Percentiles rank a stretch among this genome's conserved stretches.
Evolutionary conservation across 1,139 yeast genomes (phyloP).

Genomic region (Blastobotrys raffinosifermentans): DNA sequence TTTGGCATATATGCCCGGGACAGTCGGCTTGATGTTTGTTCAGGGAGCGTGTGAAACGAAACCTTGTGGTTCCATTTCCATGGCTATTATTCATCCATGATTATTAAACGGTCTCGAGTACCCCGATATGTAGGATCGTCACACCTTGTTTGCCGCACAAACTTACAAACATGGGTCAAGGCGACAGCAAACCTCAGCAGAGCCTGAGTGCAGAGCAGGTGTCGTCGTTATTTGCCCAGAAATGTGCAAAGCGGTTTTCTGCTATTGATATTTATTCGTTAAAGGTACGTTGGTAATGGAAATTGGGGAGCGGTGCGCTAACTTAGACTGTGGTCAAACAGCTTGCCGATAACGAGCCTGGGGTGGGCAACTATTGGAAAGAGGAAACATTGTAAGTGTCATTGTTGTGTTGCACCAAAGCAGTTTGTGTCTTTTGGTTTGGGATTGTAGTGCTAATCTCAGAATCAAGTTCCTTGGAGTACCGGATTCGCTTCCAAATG

Average conservation of each 20-base stretch:
- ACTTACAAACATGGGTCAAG: slow-evolving; percentile 8
- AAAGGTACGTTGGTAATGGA: slow-evolving; percentile 21
- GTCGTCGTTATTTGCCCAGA: slow-evolving; percentile 31
- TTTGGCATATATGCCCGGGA: no score
- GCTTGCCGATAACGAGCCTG: slow-evolving; percentile 23
- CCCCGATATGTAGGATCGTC: no score
- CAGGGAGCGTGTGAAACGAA: no score
- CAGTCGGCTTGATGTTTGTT: no score
- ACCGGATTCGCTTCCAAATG: slow-evolving; percentile 26
- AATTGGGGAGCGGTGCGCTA: not conserved
- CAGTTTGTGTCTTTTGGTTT: not conserved
- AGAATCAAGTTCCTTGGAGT: slow-evolving; percentile 25
- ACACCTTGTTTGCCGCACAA: no score
- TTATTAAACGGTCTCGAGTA: no score
- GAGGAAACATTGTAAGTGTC: slow-evolving; percentile 27
- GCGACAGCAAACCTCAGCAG: slow-evolving; percentile 7
- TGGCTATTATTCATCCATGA: no score
- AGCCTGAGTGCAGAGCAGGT: slow-evolving; percentile 30
- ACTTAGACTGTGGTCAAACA: slow-evolving; percentile 23
- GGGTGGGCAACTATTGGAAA: slow-evolving; percentile 30
- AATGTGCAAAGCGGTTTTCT: slow-evolving; percentile 34
- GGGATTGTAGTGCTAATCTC: not conserved
- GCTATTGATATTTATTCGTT: slow-evolving; percentile 39
- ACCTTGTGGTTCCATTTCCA: no score
- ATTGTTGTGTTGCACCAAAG: not conserved